A percentile compares a stretch with the other conserved stretches of the same genome.
These are phyloP conservation scores for Verticillium albo-atrum DNA, from an alignment of 2,329 filamentous ascomycete genomes.

Conservation along the genomic window DNA sequence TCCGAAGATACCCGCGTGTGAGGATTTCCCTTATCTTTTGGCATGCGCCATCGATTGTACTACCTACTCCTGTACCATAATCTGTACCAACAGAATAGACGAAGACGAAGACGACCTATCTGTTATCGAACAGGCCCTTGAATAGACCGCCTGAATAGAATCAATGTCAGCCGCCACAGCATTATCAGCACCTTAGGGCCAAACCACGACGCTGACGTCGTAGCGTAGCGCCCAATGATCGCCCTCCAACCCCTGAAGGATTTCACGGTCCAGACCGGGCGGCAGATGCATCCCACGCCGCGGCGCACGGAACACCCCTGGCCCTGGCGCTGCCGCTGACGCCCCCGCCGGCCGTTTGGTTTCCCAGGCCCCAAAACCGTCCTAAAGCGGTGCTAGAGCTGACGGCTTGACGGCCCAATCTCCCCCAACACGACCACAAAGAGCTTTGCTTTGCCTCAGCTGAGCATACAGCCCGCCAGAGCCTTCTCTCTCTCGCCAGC, in stretches of 20 bases:
- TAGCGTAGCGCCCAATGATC: background rate
- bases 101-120: too few species aligned
- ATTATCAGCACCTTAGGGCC: too few species aligned
- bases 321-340: background rate
- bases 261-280: background rate
- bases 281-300: background rate
- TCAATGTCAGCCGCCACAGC: background rate
- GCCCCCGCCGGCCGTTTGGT: background rate
- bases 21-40: background rate
- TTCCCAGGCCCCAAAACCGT: background rate
- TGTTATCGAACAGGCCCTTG: too few species aligned
- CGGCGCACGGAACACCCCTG: background rate
- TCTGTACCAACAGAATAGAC: background rate
- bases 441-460: background rate
- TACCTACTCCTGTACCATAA: background rate
- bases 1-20: background rate
- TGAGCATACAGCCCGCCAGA: background rate
- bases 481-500: background rate
- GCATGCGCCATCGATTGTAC: background rate
- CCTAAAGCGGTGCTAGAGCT: background rate
- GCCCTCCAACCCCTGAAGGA: background rate
- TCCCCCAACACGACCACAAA: background rate
- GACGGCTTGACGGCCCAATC: background rate
- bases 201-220: background rate
- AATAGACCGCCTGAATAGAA: background rate